phyloP scores from a whole-genome alignment of 805 yeast species.

The Ogataea nonfermentans region DNA sequence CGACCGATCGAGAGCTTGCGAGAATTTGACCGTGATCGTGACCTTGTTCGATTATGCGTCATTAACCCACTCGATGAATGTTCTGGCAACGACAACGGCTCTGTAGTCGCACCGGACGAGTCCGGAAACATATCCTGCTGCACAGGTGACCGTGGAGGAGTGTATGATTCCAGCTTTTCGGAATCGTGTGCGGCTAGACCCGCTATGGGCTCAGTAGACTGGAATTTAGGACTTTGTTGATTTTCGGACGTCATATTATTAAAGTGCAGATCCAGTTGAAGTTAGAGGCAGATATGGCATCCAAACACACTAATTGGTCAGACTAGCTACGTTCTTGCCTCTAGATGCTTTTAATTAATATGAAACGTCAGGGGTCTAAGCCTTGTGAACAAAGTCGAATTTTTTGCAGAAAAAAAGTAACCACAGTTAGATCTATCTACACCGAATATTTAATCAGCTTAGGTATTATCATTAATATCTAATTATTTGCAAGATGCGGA shows the following conservation, averaged over 20 bases:
- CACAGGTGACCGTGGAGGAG: slow-evolving; percentile 20
- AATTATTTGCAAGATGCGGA: slow-evolving; percentile 71
- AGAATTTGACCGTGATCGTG: slow-evolving; percentile 42
- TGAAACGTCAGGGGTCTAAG: slow-evolving; percentile 3
- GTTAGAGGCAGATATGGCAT: background rate
- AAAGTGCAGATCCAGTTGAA: no score
- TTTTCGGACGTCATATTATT: slow-evolving; percentile 1
- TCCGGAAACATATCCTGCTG: slow-evolving; percentile 15
- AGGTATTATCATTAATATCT: background rate
- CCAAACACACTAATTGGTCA: no score
- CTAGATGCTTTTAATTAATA: background rate
- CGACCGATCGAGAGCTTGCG: slow-evolving; percentile 36
- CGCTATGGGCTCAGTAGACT: background rate
- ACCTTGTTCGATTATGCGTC: slow-evolving; percentile 18
- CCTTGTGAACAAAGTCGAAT: slow-evolving; percentile 4
- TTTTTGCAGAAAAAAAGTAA: slow-evolving; percentile 5
- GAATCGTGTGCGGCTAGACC: background rate
- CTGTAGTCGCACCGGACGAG: background rate
- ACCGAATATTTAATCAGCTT: background rate
- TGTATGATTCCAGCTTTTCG: slow-evolving; percentile 2
- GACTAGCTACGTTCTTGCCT: no score
- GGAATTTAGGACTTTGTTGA: background rate
- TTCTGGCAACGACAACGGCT: slow-evolving; percentile 7
- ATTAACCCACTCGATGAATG: slow-evolving; percentile 6
- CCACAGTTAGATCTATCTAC: background rate